phyloP scores from a whole-genome alignment of 108 stramenopile genomes.

The Nannochloropsis salina region DNA sequence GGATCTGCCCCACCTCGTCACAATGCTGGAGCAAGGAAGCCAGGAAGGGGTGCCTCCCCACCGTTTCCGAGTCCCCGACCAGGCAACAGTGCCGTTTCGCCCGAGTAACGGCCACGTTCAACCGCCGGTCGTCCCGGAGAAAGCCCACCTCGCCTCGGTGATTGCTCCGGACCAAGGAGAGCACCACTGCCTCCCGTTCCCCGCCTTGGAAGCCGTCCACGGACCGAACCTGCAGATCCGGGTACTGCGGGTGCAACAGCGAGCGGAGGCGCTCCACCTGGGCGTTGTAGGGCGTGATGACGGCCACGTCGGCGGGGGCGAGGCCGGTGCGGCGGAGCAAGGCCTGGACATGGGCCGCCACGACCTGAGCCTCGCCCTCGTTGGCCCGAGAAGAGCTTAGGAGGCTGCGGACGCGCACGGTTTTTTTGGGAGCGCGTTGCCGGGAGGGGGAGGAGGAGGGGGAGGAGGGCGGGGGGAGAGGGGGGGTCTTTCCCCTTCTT shows the following conservation, averaged over 20 bases:
- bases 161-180: constrained; percentile 92
- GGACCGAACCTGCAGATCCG: constrained; percentile 77
- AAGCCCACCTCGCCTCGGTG: constrained; percentile 84
- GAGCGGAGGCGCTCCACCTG: constrained; percentile 75
- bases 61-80: constrained; percentile 43
- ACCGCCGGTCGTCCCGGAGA: constrained; percentile 78
- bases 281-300: constrained; percentile 98
- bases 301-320: constrained; percentile 69
- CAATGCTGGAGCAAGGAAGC: constrained; percentile 41
- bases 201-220: constrained; percentile 99
- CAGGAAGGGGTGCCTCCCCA: constrained; percentile 44
- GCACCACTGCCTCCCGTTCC: constrained; percentile 89
- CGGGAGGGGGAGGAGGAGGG: neutral
- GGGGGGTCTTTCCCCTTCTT: constrained; percentile 53
- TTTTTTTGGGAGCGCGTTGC: neutral
- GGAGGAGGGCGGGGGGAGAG: neutral
- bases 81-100: constrained; percentile 64
- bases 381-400: constrained; percentile 67
- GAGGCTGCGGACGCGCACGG: neutral
- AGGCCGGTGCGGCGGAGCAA: constrained; percentile 64
- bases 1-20: constrained; percentile 46
- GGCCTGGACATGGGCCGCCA: constrained; percentile 62
- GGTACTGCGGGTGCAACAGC: constrained; percentile 54
- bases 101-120: constrained; percentile 98
- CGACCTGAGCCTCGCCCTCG: constrained; percentile 85